These are phyloP conservation scores for Alternaria arbusti DNA, from an alignment of 2,329 filamentous ascomycete genomes.

Conservation along the genomic window DNA sequence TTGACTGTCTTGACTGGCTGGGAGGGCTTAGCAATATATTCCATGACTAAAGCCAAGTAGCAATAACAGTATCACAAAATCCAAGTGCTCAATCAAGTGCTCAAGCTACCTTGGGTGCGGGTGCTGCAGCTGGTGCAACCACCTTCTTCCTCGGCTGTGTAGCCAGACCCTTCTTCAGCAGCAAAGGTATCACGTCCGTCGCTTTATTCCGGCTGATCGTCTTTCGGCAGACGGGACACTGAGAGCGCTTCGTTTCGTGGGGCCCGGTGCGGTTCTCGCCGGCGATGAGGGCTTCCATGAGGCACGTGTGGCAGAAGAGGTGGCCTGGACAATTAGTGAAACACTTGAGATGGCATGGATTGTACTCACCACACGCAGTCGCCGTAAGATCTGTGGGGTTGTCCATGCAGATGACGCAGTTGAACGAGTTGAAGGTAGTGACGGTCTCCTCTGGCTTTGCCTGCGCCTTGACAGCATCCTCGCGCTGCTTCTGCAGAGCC, in stretches of 20 bases:
- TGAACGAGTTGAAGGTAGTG: conserved; percentile 56
- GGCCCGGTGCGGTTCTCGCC: conserved; percentile 58
- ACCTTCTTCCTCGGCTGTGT: conserved; percentile 43
- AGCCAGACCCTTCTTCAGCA: conserved; percentile 49
- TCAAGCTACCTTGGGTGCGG: conserved; percentile 28
- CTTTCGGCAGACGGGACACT: conserved; percentile 58
- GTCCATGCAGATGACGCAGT: conserved; percentile 70
- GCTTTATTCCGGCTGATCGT: conserved; percentile 49
- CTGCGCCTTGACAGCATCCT: conserved; percentile 59
- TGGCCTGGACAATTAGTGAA: conserved; percentile 55
- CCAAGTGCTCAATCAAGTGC: conserved; percentile 20
- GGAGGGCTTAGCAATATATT: background rate
- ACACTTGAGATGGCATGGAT: too few species aligned
- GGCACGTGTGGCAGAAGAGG: conserved; percentile 69
- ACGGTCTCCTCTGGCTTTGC: conserved; percentile 47
- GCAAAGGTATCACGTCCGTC: conserved; percentile 51
- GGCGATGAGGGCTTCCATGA: conserved; percentile 65
- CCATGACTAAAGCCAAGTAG: background rate
- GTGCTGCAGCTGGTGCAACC: conserved; percentile 5
- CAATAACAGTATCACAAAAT: conserved; percentile 14
- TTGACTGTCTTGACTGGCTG: background rate
- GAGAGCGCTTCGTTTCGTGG: conserved; percentile 50
- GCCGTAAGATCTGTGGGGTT: conserved; percentile 64
- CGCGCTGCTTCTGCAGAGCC: conserved; percentile 59
- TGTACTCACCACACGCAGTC: conserved; percentile 64